phyloP scores from a whole-genome alignment of 805 yeast genomes.

The Kodamaea nitidulidarum region DNA sequence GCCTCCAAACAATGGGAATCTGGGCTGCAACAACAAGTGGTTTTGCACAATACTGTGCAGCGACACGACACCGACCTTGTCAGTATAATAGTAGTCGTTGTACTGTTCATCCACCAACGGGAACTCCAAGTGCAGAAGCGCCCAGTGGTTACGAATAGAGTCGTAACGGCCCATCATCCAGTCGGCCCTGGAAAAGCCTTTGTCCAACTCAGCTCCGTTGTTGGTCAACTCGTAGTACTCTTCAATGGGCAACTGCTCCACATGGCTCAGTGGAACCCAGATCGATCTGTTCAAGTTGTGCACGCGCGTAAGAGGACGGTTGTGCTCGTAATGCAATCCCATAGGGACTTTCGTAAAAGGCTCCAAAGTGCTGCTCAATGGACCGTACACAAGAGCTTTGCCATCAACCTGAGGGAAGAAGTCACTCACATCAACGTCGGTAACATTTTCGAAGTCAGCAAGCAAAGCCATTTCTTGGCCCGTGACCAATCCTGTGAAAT shows the following conservation, averaged over 20 bases:
- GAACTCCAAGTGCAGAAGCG: slow-evolving; percentile 58
- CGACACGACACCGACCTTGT: slow-evolving; percentile 89
- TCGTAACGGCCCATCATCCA: slow-evolving; percentile 60
- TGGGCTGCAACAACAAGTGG: slow-evolving; percentile 63
- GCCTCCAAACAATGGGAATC: slow-evolving; percentile 94
- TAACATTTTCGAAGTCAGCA: slow-evolving; percentile 10
- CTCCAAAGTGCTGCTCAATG: slow-evolving; percentile 38
- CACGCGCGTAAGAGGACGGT: slow-evolving; percentile 60
- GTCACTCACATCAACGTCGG: slow-evolving; percentile 17
- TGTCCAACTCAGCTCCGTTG: slow-evolving; percentile 61
- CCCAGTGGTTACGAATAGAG: slow-evolving; percentile 47
- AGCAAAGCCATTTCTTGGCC: slow-evolving; percentile 44
- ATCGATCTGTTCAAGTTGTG: slow-evolving; percentile 62
- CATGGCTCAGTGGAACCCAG: slow-evolving; percentile 88
- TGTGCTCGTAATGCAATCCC: slow-evolving; percentile 59
- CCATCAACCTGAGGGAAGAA: slow-evolving; percentile 36
- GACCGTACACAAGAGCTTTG: slow-evolving; percentile 51
- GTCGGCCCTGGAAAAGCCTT: slow-evolving; percentile 78
- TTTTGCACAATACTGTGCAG: slow-evolving; percentile 52
- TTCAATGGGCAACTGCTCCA: slow-evolving; percentile 61
- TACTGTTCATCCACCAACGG: slow-evolving; percentile 38
- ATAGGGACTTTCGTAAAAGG: slow-evolving; percentile 49
- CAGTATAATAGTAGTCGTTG: slow-evolving; percentile 71
- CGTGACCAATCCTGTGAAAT: slow-evolving; percentile 41
- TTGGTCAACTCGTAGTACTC: slow-evolving; percentile 82